Base-by-base conservation (phyloP, 768 basidiomycete species). In the Amanita exitialis region DNA sequence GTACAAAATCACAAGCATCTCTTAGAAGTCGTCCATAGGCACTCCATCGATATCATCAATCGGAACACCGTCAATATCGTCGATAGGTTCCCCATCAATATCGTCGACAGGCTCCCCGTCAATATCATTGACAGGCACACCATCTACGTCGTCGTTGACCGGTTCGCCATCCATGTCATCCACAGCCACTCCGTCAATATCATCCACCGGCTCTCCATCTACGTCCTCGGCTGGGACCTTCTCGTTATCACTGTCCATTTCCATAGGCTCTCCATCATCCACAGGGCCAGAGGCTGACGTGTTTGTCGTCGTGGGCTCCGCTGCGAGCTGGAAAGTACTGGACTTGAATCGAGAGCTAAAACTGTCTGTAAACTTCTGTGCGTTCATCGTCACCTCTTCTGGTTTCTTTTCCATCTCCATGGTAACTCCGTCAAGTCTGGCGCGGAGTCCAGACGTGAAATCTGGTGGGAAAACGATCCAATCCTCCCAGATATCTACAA, bases 401-500 rank as follows among this genome's bases (percentile, higher is more conserved):
- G 61, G 56, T 38, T 59, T 54, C n/a, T 58, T 54, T 34, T 66
- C 63, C 0, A 57, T 53, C 18, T 66, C 63, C 21, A 64, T 61
- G 4, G 64, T 47, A 18, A 64, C 62, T 1, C 90, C 90, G 44
- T 94, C 89, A 44, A 98, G 73, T 51, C 92, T 73, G 49, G 66
- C 67, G 21, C 90, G 74, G 13, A 95, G 74, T 58, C 85, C 81
- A 2, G 74, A 61, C 0, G 88, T 93, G 59, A 87, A 89, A 49
- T 94, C 89, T 2, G 86, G 87, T 47, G 90, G 76, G 62, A 98
- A 98, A 28, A 97, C 89, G 52, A 98, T 94, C 93, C 94, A 95
- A 63, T 96, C 86, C 62, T 97, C 96, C 93, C 96, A 97, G 27
- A 97, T 85, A 60, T 97, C 94, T 4, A 98, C 76, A 15, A 98